These are phyloP conservation scores for Arabidopsis lyrata DNA, from an alignment of 441 rosid species.

Conservation along the genomic window DNA sequence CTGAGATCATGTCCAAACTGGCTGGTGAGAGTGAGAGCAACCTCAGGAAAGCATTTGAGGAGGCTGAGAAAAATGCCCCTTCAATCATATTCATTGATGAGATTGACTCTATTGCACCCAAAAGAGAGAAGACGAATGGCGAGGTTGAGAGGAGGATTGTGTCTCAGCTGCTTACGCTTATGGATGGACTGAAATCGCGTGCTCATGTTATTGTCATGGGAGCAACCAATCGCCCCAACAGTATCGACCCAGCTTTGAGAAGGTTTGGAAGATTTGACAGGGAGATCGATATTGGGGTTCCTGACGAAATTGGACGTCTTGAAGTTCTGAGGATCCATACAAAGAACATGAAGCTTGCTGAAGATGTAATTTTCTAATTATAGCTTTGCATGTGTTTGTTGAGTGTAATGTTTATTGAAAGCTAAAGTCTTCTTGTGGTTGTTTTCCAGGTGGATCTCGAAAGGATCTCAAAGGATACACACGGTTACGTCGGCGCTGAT, in stretches of 20 bases:
- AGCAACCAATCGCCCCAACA: conserved; percentile 54
- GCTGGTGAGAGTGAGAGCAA: conserved; percentile 58
- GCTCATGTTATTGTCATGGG: conserved; percentile 55
- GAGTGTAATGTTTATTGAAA: conserved; percentile 15
- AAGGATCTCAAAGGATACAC: conserved; percentile 61
- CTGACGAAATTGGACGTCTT: conserved; percentile 54
- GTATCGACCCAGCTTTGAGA: conserved; percentile 54
- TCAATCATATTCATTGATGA: conserved; percentile 52
- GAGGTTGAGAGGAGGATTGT: conserved; percentile 57
- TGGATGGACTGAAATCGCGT: conserved; percentile 54
- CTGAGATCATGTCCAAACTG: conserved; percentile 52
- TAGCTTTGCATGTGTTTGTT: conserved; percentile 12
- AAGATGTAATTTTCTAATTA: conserved; percentile 41
- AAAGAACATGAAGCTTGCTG: conserved; percentile 55
- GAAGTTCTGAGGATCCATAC: conserved; percentile 55
- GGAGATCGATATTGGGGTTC: conserved; percentile 54
- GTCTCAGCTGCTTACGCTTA: conserved; percentile 51
- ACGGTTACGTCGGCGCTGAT: conserved; percentile 67
- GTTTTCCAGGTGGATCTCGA: conserved; percentile 62
- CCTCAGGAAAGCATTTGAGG: conserved; percentile 53
- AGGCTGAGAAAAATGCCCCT: conserved; percentile 52
- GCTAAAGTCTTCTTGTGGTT: conserved; percentile 15
- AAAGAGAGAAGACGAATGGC: conserved; percentile 52
- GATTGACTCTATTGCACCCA: conserved; percentile 55
- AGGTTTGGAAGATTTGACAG: conserved; percentile 58